Conservation (phyloP, 176 grass and related monocot species). For the Pharus latifolius region DNA sequence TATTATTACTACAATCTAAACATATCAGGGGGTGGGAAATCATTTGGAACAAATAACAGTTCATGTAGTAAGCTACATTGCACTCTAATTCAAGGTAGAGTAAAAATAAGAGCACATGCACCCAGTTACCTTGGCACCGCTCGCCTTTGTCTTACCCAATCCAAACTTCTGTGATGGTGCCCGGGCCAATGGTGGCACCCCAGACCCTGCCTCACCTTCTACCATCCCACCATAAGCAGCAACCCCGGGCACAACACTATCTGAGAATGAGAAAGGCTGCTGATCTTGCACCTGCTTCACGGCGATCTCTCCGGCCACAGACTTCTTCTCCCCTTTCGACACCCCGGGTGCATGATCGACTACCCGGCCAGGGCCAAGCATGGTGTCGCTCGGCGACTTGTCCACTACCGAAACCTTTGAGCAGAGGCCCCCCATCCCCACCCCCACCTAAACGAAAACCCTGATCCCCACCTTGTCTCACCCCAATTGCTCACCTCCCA, state of each 20-base stretch:
- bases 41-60: not conserved
- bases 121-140: constrained; percentile 44
- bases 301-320: constrained; percentile 8
- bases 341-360: constrained; percentile 24
- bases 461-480: constrained; percentile 9
- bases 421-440: constrained; percentile 74
- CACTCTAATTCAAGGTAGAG: not conserved
- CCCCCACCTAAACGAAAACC: not conserved
- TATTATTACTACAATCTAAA: constrained; percentile 1
- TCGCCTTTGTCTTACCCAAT: constrained; percentile 42
- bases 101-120: constrained; percentile 3
- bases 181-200: constrained; percentile 37
- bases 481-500: not conserved
- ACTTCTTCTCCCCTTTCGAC: constrained; percentile 10
- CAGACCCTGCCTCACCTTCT: constrained; percentile 1
- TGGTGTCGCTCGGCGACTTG: constrained; percentile 85
- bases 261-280: constrained; percentile 30
- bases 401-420: constrained; percentile 72
- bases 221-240: constrained; percentile 1
- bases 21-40: not conserved
- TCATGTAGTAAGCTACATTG: not conserved
- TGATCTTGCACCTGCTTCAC: constrained; percentile 47
- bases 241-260: constrained; percentile 26
- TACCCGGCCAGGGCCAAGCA: constrained; percentile 28
- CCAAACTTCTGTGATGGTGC: constrained; percentile 58